A percentile compares a stretch with the other conserved stretches of the same genome.
Evolutionary conservation across 495 filamentous ascomycete genomes (phyloP).

Genomic region (Acidiella bohemica): DNA sequence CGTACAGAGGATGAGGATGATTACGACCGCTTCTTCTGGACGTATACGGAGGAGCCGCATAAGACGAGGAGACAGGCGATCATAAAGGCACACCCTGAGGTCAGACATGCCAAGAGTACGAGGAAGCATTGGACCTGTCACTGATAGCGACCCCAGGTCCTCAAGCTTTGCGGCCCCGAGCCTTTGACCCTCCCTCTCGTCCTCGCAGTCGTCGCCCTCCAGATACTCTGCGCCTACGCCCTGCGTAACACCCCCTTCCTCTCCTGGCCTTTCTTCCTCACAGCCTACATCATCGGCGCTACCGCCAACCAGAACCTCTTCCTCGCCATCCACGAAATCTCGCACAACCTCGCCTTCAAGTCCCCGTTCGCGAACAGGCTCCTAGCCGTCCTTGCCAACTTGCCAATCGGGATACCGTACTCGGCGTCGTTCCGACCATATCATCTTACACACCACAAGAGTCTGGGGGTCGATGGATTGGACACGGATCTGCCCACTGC

Average conservation of each 20-base stretch:
- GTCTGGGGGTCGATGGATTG: constrained; percentile 87
- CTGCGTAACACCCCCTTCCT: constrained; percentile 69
- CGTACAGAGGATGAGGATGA: neutral
- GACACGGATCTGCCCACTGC: constrained; percentile 93
- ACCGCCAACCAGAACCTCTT: constrained; percentile 98
- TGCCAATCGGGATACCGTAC: constrained; percentile 92
- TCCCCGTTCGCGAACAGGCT: constrained; percentile 72
- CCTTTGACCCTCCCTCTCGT: constrained; percentile 92
- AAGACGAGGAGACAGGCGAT: constrained; percentile 79
- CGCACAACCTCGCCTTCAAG: constrained; percentile 89
- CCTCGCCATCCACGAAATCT: constrained; percentile 97
- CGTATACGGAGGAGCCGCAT: constrained; percentile 97
- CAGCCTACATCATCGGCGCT: constrained; percentile 84
- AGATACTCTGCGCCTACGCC: constrained; percentile 64
- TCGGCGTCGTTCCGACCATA: constrained; percentile 97
- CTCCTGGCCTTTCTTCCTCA: constrained; percentile 68
- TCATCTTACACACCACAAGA: constrained; percentile 98
- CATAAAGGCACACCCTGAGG: constrained; percentile 97
- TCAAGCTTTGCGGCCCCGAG: constrained; percentile 93
- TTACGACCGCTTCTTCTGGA: constrained; percentile 62
- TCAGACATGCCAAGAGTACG: constrained; percentile 27
- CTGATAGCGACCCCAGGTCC: constrained; percentile 45
- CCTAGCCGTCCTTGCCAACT: constrained; percentile 82
- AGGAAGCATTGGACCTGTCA: neutral
- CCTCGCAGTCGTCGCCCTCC: constrained; percentile 66